Conservation (phyloP, 352 stramenopile species). For the Phytopythium chamaehyphon region DNA sequence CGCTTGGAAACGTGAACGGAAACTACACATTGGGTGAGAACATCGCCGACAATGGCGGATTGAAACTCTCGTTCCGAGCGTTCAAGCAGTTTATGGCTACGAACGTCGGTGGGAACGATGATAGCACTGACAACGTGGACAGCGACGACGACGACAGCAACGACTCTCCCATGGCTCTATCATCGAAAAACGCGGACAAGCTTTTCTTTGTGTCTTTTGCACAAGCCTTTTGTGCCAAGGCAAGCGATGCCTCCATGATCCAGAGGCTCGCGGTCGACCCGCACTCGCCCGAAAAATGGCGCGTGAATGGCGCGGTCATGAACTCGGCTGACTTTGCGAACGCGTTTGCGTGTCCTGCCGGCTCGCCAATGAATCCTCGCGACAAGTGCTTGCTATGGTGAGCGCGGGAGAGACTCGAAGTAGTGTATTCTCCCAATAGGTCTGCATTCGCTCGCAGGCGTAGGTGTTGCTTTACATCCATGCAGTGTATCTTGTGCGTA, state of each 20-base stretch:
- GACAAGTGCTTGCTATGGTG: conserved; percentile 78
- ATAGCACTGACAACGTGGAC: conserved; percentile 14
- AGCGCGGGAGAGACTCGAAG: background rate
- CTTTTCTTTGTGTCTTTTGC: conserved; percentile 83
- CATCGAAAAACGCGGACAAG: conserved; percentile 23
- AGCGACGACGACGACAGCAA: conserved; percentile 15
- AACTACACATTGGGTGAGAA: conserved; percentile 81
- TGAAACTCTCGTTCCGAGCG: conserved; percentile 67
- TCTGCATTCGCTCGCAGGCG: no score
- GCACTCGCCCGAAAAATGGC: conserved; percentile 66
- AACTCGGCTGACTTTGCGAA: conserved; percentile 69
- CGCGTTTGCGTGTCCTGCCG: conserved; percentile 50
- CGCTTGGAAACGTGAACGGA: conserved; percentile 69
- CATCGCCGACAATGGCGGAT: conserved; percentile 79
- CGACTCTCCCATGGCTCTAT: conserved; percentile 8
- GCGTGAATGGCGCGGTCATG: conserved; percentile 74
- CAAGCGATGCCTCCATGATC: conserved; percentile 49
- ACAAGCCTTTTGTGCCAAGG: conserved; percentile 65
- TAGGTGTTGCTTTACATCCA: no score
- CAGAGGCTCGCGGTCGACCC: conserved; percentile 50
- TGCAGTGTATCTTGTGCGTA: no score
- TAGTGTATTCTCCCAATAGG: no score
- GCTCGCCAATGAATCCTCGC: conserved; percentile 62
- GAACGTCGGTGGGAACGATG: conserved; percentile 7
- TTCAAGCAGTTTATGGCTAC: conserved; percentile 36